Evolutionary conservation across 2,329 filamentous ascomycete genomes (phyloP).

Genomic region (Clonostachys chloroleuca): DNA sequence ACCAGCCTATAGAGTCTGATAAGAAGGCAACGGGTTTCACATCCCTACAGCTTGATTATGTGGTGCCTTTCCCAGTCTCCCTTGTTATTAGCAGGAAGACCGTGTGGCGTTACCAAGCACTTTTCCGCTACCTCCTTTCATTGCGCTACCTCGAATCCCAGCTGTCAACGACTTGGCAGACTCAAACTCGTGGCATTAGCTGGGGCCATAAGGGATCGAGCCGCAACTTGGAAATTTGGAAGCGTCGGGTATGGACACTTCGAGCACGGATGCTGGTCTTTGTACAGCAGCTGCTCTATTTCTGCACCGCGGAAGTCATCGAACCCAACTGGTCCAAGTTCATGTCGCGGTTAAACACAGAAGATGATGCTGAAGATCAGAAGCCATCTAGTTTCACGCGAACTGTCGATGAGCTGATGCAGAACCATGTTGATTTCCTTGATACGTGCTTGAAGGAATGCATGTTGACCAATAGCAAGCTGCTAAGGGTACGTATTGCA

Average conservation of each 20-base stretch:
- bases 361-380: constrained; percentile 32
- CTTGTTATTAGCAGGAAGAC: constrained; percentile 95
- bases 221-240: constrained; percentile 80
- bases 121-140: constrained; percentile 91
- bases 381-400: constrained; percentile 37
- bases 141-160: constrained; percentile 86
- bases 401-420: constrained; percentile 97
- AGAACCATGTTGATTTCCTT: constrained; percentile 96
- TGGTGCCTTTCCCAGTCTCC: constrained; percentile 90
- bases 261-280: constrained; percentile 94
- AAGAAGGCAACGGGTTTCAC: constrained; percentile 89
- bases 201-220: constrained; percentile 81
- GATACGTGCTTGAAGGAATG: constrained; percentile 98
- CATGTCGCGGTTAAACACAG: constrained; percentile 77
- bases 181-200: constrained; percentile 73
- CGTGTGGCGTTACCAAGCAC: constrained; percentile 90
- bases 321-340: constrained; percentile 96
- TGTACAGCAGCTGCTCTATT: constrained; percentile 94
- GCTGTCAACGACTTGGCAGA: constrained; percentile 83
- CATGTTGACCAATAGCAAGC: constrained; percentile 96
- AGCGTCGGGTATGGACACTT: constrained; percentile 85
- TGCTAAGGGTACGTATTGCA: constrained; percentile 66
- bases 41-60: constrained; percentile 89
- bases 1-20: constrained; percentile 68
- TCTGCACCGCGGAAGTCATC: constrained; percentile 94